Conservation (phyloP, 2,329 filamentous ascomycete genomes). For the Colletotrichum salicis region DNA sequence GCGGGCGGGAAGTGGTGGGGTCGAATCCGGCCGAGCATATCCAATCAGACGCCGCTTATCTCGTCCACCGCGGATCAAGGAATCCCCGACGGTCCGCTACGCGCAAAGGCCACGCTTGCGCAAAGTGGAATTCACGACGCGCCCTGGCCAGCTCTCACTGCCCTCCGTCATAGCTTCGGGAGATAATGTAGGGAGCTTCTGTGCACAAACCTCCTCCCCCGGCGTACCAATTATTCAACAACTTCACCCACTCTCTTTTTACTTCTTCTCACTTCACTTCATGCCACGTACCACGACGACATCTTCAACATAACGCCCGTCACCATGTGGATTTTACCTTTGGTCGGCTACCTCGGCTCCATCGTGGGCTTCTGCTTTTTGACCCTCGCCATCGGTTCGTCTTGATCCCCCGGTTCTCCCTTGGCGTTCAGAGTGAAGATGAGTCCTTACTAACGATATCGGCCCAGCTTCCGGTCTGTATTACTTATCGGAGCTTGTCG, state of each 20-base stretch:
- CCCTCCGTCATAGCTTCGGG: slow-evolving; percentile 11
- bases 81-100: background rate
- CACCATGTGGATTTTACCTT: slow-evolving; percentile 93
- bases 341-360: slow-evolving; percentile 90
- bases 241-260: background rate
- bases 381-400: slow-evolving; percentile 87
- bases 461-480: slow-evolving; percentile 89
- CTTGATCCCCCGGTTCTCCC: slow-evolving; percentile 20
- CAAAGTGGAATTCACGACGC: slow-evolving; percentile 17
- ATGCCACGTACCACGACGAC: slow-evolving; percentile 4
- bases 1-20: background rate
- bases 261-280: background rate
- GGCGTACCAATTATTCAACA: background rate
- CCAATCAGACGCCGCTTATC: slow-evolving; percentile 1
- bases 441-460: background rate
- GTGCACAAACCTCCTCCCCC: background rate
- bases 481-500: slow-evolving; percentile 96
- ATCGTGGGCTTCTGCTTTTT: slow-evolving; percentile 92
- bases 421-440: background rate
- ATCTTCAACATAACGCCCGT: background rate
- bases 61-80: slow-evolving; percentile 8
- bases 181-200: slow-evolving; percentile 2
- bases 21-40: rapidly evolving
- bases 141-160: background rate
- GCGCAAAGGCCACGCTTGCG: slow-evolving; percentile 35